Base-by-base conservation (phyloP, 176 grass and related monocot genomes). In the Poa annua region DNA sequence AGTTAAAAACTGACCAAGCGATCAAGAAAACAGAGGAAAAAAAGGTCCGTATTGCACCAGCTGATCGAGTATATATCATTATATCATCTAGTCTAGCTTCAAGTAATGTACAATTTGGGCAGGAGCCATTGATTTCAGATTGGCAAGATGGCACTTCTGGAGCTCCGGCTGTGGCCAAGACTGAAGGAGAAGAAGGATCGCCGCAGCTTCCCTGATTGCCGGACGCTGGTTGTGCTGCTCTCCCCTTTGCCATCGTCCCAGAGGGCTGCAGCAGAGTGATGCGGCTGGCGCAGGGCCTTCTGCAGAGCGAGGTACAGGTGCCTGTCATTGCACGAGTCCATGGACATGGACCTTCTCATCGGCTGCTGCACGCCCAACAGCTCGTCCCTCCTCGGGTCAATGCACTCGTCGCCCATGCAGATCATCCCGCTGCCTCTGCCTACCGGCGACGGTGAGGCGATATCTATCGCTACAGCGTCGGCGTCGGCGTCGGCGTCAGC, bases 321-420 rank as follows among this genome's bases (percentile, higher is more conserved):
- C 70, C 89, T 85, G 75, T 94, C 95, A 32, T 50, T 73, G 47
- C 66, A 83, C 4, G 96, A 93, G 44, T 93, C 90, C 88, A 98
- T 76, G 51, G 96, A 98, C 64, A 95, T 64, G 11, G 96, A 98
- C 77, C 96, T 91, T 35, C 92, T 81, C 70, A 86, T 65, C 0
- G 86, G 86, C 76, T 85, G 81, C 42, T 77, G 77, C 66, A 64
- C 55, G 36, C 49, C 22, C 11, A 25, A 45, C 33, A 76, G 6
- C 1, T 60, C 64, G 7, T 71, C 85, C 69, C 75, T 81, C 60
- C 70, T 62, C 74, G 67, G 50, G 32, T 80, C 78, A 57, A 86
- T 66, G 83, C 83, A 77, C 51, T 88, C 91, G 49, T 90, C 88
- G 32, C 88, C 88, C 66, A 84, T 69, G 67, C 88, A 50, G 24